Evolutionary conservation across 495 filamentous ascomycete species (phyloP).

Genomic region (Trichoderma virens): DNA sequence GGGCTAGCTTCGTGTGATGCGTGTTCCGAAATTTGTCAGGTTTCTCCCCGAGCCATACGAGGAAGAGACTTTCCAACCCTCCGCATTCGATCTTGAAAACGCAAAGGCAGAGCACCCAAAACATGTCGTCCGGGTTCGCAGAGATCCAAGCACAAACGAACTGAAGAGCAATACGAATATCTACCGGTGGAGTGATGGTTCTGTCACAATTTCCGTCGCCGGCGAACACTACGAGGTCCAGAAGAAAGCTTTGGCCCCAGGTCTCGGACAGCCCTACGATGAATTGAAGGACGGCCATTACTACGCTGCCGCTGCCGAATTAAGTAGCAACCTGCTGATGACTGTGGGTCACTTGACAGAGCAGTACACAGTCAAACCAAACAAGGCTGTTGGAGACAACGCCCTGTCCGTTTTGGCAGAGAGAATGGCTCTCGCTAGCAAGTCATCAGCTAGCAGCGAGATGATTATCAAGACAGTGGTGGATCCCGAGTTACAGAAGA

Average conservation of each 20-base stretch:
- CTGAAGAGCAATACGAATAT: conserved; percentile 71
- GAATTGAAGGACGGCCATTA: conserved; percentile 68
- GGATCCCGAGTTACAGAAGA: conserved; percentile 75
- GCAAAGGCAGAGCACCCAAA: conserved; percentile 29
- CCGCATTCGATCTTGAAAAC: conserved; percentile 39
- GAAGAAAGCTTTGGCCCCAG: conserved; percentile 66
- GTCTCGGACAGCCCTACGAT: conserved; percentile 50
- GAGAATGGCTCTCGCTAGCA: conserved; percentile 53
- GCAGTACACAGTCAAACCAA: conserved; percentile 63
- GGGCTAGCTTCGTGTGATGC: conserved; percentile 64
- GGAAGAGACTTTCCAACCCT: conserved; percentile 54
- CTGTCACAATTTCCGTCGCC: conserved; percentile 65
- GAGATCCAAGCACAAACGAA: conserved; percentile 33
- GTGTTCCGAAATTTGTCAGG: conserved; percentile 71
- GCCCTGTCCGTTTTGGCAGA: conserved; percentile 69
- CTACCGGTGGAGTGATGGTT: conserved; percentile 78
- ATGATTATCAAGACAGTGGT: conserved; percentile 54
- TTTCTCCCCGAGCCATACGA: conserved; percentile 69
- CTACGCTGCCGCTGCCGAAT: conserved; percentile 69
- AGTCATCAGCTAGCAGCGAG: conserved; percentile 34
- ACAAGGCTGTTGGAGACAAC: conserved; percentile 62
- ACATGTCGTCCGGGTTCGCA: conserved; percentile 32
- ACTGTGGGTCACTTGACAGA: conserved; percentile 75
- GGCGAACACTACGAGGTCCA: conserved; percentile 72
- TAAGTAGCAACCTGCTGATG: conserved; percentile 60